These are phyloP conservation scores for Vigna radiata DNA, from an alignment of 306 rosid species.

Conservation along the genomic window DNA sequence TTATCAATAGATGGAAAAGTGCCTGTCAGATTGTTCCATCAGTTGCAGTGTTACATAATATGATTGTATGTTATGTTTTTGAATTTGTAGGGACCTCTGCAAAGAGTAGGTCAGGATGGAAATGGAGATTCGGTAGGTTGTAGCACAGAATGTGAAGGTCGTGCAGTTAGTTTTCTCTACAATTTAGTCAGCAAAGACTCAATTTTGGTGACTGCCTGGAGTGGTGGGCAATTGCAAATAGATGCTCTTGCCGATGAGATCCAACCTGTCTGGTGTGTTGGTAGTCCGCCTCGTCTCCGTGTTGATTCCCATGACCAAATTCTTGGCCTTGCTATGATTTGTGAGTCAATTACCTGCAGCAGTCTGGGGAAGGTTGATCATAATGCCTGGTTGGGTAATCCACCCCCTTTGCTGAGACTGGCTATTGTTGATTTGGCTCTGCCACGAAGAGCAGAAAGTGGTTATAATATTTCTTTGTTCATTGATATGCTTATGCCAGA, in stretches of 20 bases:
- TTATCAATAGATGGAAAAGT: slow-evolving; percentile 30
- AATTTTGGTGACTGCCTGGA: slow-evolving; percentile 91
- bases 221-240: slow-evolving; percentile 90
- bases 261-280: slow-evolving; percentile 88
- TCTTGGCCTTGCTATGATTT: slow-evolving; percentile 94
- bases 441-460: slow-evolving; percentile 64
- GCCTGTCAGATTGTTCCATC: slow-evolving; percentile 26
- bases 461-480: slow-evolving; percentile 69
- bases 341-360: slow-evolving; percentile 62
- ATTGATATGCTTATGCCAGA: slow-evolving; percentile 84
- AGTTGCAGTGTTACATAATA: slow-evolving; percentile 29
- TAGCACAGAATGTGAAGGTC: slow-evolving; percentile 87
- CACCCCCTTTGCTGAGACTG: slow-evolving; percentile 87
- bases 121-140: slow-evolving; percentile 64
- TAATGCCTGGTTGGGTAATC: slow-evolving; percentile 79
- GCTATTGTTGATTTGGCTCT: slow-evolving; percentile 92
- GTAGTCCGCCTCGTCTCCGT: slow-evolving; percentile 79
- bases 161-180: slow-evolving; percentile 78
- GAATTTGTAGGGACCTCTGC: slow-evolving; percentile 80
- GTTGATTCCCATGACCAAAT: slow-evolving; percentile 73
- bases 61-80: slow-evolving; percentile 27
- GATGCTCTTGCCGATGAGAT: slow-evolving; percentile 98
- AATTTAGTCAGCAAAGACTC: slow-evolving; percentile 85
- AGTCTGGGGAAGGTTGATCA: slow-evolving; percentile 64
- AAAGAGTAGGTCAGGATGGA: slow-evolving; percentile 67